Evolutionary conservation across 2,329 filamentous ascomycete genomes (phyloP), one percentile per base, ranked within the genome.

Genomic region (Pyricularia grisea): DNA sequence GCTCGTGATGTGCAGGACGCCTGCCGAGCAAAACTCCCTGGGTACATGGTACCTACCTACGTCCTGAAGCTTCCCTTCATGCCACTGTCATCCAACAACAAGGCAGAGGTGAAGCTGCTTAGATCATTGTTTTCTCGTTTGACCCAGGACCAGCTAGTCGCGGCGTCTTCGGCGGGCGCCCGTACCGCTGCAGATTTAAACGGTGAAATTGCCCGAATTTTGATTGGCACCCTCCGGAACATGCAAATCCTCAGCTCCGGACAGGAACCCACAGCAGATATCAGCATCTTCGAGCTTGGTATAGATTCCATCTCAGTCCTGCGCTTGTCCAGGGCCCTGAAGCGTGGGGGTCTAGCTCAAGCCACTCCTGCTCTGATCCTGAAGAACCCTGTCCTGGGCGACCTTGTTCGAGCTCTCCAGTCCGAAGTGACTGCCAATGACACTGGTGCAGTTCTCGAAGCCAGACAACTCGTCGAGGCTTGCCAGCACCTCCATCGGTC

Each of bases 21-120:
- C n/a, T 97, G 93, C 73, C 85, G 86, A 42, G 81, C 85, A 1
- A 87, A 83, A 27, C 83, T 97, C 3, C 92, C 94, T 0, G 86
- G 85, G 0, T 97, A 97, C 76, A 97, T 97, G 94, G 87, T 97
- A 1, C 94, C 94, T 0, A 94, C 92, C 0, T 92, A 95, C 74
- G 88, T 96, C 70, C 81, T 97, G 28, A 86, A 85, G 3, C 79
- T 97, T 9, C 84, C 88, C 0, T 83, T 81, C 9, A 88, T 97
- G 68, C 94, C 94, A 0, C 82, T 97, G 0, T 96, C 92, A 1
- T 82, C 91, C 7, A 97, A 97, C 77, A 97, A 97, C 78, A 97
- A 97, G 76, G 90, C 91, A 0, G 93, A 97, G 74, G 83, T 84
- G 7, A 94, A 91, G 74, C 82, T 83, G 50, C 79, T 97, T 2